Evolutionary conservation across 768 basidiomycete genomes (phyloP).

Genomic region (Leccinum fibrillosum): DNA sequence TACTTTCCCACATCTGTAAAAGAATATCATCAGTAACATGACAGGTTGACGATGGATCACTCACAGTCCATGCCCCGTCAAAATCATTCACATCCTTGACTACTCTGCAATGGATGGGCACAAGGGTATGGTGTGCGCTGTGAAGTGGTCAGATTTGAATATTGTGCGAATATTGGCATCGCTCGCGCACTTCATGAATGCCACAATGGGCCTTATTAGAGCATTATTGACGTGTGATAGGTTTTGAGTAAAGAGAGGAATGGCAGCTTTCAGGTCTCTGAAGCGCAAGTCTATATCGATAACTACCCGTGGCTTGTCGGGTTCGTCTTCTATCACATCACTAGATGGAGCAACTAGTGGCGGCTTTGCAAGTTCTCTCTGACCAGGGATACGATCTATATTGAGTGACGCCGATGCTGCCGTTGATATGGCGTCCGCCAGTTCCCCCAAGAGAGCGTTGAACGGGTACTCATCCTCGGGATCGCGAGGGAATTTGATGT

Average conservation of each 20-base stretch:
- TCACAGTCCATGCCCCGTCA: conserved; percentile 94
- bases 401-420: conserved; percentile 45
- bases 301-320: conserved; percentile 50
- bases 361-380: conserved; percentile 82
- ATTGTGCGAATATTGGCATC: background rate
- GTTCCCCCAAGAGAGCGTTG: conserved; percentile 82
- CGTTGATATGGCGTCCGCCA: conserved; percentile 84
- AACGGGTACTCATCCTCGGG: conserved; percentile 66
- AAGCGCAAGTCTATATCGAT: conserved; percentile 95
- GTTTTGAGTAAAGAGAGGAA: conserved; percentile 88
- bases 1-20: conserved; percentile 88
- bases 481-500: conserved; percentile 94
- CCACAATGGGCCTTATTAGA: conserved; percentile 91
- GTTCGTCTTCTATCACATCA: conserved; percentile 26
- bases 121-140: conserved; percentile 89
- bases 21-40: conserved; percentile 5
- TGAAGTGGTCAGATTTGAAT: conserved; percentile 4
- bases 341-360: conserved; percentile 71
- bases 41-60: conserved; percentile 27
- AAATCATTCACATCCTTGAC: conserved; percentile 83
- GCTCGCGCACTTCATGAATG: conserved; percentile 88
- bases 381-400: conserved; percentile 77
- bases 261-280: conserved; percentile 90
- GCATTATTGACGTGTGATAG: conserved; percentile 92
- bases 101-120: conserved; percentile 91